Percentiles rank a stretch among this genome's conserved stretches.
Conservation (phyloP, 202 grass and related monocot species). For the Cymbopogon flexuosus region DNA sequence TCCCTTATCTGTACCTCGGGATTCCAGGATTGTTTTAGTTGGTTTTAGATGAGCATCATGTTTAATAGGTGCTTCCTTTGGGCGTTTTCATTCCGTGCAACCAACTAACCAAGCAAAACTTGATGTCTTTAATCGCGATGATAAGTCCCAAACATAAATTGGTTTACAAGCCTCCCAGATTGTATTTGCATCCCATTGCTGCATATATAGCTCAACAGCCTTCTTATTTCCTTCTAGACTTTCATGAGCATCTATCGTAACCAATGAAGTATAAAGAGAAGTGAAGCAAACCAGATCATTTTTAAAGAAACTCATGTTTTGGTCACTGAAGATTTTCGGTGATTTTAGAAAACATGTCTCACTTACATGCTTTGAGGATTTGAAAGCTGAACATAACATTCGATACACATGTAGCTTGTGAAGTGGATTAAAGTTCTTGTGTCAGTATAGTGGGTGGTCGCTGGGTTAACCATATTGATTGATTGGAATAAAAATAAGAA, state of each 20-base stretch:
- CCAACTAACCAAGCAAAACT: neutral
- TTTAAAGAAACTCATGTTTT: neutral
- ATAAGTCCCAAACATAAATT: constrained; percentile 7
- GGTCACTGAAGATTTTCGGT: neutral
- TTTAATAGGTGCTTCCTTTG: neutral
- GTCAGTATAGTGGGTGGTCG: neutral
- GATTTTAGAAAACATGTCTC: neutral
- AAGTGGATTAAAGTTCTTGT: neutral
- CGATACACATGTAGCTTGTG: neutral
- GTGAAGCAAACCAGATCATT: neutral
- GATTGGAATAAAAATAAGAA: neutral
- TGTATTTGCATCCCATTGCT: neutral
- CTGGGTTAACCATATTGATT: neutral
- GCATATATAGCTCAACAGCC: neutral
- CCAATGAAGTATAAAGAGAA: neutral
- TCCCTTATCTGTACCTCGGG: neutral
- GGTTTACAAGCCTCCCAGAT: neutral
- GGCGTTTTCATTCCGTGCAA: neutral
- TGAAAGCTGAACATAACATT: constrained; percentile 22
- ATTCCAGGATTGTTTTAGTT: neutral
- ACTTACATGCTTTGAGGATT: neutral
- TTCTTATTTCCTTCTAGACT: neutral
- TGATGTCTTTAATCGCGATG: neutral
- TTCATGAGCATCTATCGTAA: neutral
- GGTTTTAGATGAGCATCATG: neutral